Conservation (phyloP, 2,329 filamentous ascomycete genomes). For the Byssothecium circinans region DNA sequence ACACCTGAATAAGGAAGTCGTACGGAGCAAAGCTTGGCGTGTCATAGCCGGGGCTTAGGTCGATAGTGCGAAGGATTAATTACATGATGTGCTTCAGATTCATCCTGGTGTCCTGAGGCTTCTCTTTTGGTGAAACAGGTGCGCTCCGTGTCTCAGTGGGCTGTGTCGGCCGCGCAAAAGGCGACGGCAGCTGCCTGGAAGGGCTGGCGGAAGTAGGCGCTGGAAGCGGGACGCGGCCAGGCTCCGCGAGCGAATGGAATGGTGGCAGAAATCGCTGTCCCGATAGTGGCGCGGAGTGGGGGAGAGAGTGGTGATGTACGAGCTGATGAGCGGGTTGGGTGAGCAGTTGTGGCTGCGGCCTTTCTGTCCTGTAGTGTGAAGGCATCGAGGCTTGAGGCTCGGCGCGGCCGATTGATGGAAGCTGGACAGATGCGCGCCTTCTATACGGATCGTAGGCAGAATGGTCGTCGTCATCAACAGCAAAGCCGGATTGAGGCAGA, state of each 20-base stretch:
- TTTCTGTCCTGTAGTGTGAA: constrained; percentile 24
- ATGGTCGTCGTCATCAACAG: constrained; percentile 39
- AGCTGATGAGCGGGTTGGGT: constrained; percentile 36
- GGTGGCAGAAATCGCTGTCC: constrained; percentile 35
- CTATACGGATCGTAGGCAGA: constrained; percentile 28
- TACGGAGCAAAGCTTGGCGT: too few relatives aligned
- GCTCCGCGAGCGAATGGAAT: constrained; percentile 38
- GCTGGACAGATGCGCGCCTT: constrained; percentile 36
- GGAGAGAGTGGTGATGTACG: constrained; percentile 36
- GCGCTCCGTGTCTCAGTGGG: constrained; percentile 30
- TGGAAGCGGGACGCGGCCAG: constrained; percentile 26
- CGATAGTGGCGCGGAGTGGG: constrained; percentile 26
- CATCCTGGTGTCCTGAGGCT: constrained; percentile 31
- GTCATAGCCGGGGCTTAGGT: too few relatives aligned
- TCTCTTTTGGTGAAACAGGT: constrained; percentile 37
- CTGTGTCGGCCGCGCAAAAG: constrained; percentile 25
- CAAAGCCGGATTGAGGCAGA: constrained; percentile 44
- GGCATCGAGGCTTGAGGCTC: constrained; percentile 22
- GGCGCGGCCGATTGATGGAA: constrained; percentile 35
- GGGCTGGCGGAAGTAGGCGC: constrained; percentile 32
- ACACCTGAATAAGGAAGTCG: too few relatives aligned
- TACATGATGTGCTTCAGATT: constrained; percentile 40
- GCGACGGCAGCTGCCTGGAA: constrained; percentile 36
- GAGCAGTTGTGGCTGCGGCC: constrained; percentile 27
- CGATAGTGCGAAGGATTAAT: constrained; percentile 1